phyloP scores from a whole-genome alignment of 768 basidiomycete genomes.

The Podaxis sp. region DNA sequence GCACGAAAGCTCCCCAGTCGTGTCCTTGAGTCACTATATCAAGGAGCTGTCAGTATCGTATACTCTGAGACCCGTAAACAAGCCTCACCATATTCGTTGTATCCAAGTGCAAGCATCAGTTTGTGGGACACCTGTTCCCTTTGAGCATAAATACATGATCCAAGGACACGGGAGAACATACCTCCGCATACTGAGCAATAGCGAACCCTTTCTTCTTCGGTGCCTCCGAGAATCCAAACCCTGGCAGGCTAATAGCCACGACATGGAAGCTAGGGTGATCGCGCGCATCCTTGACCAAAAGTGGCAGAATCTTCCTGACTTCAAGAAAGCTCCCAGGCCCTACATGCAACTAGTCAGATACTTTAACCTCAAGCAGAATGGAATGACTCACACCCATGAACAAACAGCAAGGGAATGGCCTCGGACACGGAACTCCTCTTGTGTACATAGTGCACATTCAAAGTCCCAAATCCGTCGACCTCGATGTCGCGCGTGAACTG shows the following conservation, averaged over 20 bases:
- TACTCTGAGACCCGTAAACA: not conserved
- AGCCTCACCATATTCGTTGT: conserved; percentile 43
- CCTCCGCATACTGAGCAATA: conserved; percentile 52
- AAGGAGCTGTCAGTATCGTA: not conserved
- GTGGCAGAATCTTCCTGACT: conserved; percentile 54
- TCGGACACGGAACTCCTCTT: conserved; percentile 39
- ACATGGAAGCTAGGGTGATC: conserved; percentile 61
- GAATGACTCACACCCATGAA: conserved; percentile 48
- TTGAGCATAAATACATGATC: not conserved
- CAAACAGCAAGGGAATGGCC: conserved; percentile 43
- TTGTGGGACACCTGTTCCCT: conserved; percentile 40
- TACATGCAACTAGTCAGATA: conserved; percentile 21
- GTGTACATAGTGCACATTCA: conserved; percentile 58
- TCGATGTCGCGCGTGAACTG: conserved; percentile 55
- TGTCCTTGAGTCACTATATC: conserved; percentile 30
- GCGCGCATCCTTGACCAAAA: conserved; percentile 42
- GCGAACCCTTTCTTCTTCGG: conserved; percentile 51
- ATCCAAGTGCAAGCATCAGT: conserved; percentile 48
- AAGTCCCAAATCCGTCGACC: conserved; percentile 41
- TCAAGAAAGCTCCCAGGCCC: conserved; percentile 65
- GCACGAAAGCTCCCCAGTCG: conserved; percentile 23
- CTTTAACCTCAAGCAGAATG: not conserved
- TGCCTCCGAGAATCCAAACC: conserved; percentile 61
- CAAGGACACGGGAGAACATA: conserved; percentile 17
- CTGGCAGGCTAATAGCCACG: conserved; percentile 60